phyloP scores from a whole-genome alignment of 164 flowering plant species.

The Berberis thunbergii region DNA sequence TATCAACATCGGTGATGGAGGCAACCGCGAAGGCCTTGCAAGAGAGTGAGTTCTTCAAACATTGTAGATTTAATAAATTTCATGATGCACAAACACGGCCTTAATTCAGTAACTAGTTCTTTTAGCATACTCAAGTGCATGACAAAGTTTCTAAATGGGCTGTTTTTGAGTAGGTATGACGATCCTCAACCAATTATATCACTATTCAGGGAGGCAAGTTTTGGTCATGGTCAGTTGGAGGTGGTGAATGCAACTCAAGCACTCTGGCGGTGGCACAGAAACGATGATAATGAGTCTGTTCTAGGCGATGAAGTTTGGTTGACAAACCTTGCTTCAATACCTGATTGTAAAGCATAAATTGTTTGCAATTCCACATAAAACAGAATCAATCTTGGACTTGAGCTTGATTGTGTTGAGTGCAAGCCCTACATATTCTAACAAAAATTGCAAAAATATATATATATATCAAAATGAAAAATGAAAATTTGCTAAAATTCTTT shows the following conservation, averaged over 20 bases:
- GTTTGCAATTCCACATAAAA: too few species aligned
- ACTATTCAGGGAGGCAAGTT: constrained; percentile 71
- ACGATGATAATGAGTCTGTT: constrained; percentile 36
- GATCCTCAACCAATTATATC: constrained; percentile 53
- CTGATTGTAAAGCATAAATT: constrained; percentile 20
- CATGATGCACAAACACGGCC: too few species aligned
- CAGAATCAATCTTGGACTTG: too few species aligned
- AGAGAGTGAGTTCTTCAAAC: constrained; percentile 28
- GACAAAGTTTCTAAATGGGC: too few species aligned
- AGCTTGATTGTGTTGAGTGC: too few species aligned
- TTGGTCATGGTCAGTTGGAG: constrained; percentile 62
- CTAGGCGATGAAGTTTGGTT: constrained; percentile 50
- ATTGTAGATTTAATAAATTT: too few species aligned
- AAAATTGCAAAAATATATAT: too few species aligned
- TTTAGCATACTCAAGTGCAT: too few species aligned
- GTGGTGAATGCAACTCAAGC: constrained; percentile 58
- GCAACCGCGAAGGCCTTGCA: constrained; percentile 76
- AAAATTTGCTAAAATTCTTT: too few species aligned
- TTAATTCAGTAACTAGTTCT: too few species aligned
- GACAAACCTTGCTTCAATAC: constrained; percentile 29
- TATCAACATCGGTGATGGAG: constrained; percentile 70
- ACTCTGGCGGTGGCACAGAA: constrained; percentile 71
- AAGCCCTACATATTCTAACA: too few species aligned
- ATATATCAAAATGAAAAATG: too few species aligned
- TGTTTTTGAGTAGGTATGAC: constrained; percentile 24